Evolutionary conservation across 1,139 yeast genomes (phyloP).

Genomic region (Lizanozyma gosingica): DNA sequence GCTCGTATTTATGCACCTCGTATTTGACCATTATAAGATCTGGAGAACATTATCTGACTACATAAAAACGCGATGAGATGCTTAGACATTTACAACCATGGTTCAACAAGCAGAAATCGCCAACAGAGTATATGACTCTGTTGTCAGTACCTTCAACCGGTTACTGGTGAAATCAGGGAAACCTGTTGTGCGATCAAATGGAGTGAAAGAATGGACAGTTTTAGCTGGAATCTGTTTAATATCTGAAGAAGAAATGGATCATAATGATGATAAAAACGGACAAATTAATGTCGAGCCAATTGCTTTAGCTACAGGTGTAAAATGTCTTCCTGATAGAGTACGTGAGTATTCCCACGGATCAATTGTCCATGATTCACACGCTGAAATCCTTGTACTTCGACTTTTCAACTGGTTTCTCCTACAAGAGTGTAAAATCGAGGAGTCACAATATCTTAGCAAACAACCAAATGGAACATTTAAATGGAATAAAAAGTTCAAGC

Average conservation of each 20-base stretch:
- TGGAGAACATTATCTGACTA: no score
- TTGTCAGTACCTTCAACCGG: conserved; percentile 13
- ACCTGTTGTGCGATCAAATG: conserved; percentile 54
- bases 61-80: no score
- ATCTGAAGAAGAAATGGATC: conserved; percentile 9
- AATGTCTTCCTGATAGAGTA: conserved; percentile 52
- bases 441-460: conserved; percentile 2
- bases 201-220: conserved; percentile 74
- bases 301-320: conserved; percentile 73
- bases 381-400: conserved; percentile 69
- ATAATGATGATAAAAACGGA: conserved; percentile 9
- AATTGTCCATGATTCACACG: conserved; percentile 80
- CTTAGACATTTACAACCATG: no score
- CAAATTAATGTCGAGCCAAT: conserved; percentile 23
- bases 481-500: conserved; percentile 23
- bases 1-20: no score
- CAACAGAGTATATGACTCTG: conserved; percentile 1
- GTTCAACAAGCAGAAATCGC: no score
- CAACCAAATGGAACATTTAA: conserved; percentile 11
- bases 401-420: conserved; percentile 47
- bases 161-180: conserved; percentile 33
- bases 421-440: conserved; percentile 14
- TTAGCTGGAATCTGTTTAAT: conserved; percentile 63
- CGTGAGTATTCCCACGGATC: conserved; percentile 41
- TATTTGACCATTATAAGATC: no score